phyloP scores from a whole-genome alignment of 805 yeast species.

The Saccharomyces jurei region DNA sequence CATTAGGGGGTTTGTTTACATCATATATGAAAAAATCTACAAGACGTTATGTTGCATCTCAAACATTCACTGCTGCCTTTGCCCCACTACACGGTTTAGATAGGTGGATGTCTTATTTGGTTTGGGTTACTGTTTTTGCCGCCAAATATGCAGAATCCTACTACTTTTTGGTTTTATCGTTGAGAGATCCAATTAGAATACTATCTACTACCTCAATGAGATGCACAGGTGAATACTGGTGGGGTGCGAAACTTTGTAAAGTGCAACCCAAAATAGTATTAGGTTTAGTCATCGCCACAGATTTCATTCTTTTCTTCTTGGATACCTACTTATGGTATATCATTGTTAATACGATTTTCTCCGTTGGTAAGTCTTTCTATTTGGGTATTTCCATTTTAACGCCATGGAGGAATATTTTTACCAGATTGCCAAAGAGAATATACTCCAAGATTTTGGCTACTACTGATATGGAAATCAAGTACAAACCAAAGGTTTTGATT shows the following conservation, averaged over 20 bases:
- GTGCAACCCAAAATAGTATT: slow-evolving; percentile 84
- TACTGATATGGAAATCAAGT: slow-evolving; percentile 97
- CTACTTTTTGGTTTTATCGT: slow-evolving; percentile 77
- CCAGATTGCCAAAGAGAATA: slow-evolving; percentile 96
- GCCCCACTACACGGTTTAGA: slow-evolving; percentile 76
- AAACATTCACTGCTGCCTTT: slow-evolving; percentile 91
- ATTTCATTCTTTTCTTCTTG: slow-evolving; percentile 89
- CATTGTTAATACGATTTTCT: slow-evolving; percentile 86
- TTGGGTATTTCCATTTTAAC: slow-evolving; percentile 97
- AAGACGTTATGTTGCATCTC: slow-evolving; percentile 85
- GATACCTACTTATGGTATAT: slow-evolving; percentile 99
- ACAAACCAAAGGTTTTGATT: slow-evolving; percentile 95
- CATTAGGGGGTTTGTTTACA: slow-evolving; percentile 92
- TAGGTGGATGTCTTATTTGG: slow-evolving; percentile 90
- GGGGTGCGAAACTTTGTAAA: slow-evolving; percentile 59
- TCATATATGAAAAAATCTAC: slow-evolving; percentile 81
- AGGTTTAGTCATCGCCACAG: slow-evolving; percentile 89
- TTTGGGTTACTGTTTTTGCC: slow-evolving; percentile 83
- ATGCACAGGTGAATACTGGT: slow-evolving; percentile 94
- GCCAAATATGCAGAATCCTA: slow-evolving; percentile 90
- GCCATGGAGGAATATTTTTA: slow-evolving; percentile 98
- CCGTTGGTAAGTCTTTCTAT: slow-evolving; percentile 96
- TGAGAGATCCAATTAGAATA: slow-evolving; percentile 91
- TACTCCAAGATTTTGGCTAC: slow-evolving; percentile 97
- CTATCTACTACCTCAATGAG: slow-evolving; percentile 81